Evolutionary conservation across 495 filamentous ascomycete genomes (phyloP).

Genomic region (Clavariopsis aquatica): DNA sequence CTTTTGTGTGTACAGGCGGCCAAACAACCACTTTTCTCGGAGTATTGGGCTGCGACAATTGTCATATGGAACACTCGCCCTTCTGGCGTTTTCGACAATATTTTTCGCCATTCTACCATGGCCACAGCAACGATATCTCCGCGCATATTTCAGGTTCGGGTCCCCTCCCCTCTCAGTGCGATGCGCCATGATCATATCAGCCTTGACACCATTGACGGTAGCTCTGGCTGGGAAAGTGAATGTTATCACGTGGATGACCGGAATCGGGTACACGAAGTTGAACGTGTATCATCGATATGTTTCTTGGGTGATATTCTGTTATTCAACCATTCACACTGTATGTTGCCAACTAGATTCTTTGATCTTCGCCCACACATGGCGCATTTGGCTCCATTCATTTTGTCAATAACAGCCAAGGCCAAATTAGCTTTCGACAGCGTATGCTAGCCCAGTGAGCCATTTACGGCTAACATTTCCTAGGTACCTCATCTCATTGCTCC

Average conservation of each 20-base stretch:
- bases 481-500: conserved; percentile 27
- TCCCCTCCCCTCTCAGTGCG: conserved; percentile 18
- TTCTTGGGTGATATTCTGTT: conserved; percentile 16
- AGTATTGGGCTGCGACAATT: conserved; percentile 9
- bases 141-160: conserved; percentile 14
- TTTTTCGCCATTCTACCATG: conserved; percentile 25
- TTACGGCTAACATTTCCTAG: conserved; percentile 4
- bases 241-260: conserved; percentile 25
- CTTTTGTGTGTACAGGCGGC: conserved; percentile 10
- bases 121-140: conserved; percentile 18
- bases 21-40: neutral
- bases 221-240: conserved; percentile 22
- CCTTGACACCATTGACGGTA: conserved; percentile 17
- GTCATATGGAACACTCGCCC: conserved; percentile 5
- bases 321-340: conserved; percentile 21
- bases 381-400: neutral
- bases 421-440: neutral
- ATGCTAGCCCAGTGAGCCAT: neutral
- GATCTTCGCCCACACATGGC: conserved; percentile 9
- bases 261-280: conserved; percentile 22
- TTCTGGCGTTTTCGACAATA: conserved; percentile 17
- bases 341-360: conserved; percentile 3
- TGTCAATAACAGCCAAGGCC: neutral
- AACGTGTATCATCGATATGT: conserved; percentile 27
- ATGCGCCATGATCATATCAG: conserved; percentile 23